Base-by-base conservation (phyloP, 1,284 basidiomycete species). In the Ganoderma meredithae region DNA sequence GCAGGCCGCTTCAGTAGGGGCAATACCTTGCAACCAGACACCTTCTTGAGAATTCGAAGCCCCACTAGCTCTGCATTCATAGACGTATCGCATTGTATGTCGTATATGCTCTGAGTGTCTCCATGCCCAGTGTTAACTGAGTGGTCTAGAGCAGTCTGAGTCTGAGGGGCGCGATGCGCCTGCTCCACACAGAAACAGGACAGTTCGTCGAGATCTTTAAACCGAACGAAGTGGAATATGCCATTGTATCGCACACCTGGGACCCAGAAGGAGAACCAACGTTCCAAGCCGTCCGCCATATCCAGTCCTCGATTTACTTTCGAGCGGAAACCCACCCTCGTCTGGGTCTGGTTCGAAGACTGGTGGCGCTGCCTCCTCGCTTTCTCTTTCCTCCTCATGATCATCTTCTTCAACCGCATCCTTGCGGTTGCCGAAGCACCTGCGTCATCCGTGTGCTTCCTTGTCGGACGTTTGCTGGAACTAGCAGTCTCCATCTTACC, bases 141-240 rank as follows among this genome's bases (percentile, higher is more conserved):
- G 47, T 22, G 47, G 22, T 22, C 31, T 12, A 52, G 47, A 52
- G 19, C 44, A 47, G 8, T 39, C 36, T 39, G 36, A 47, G 8
- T 39, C 36, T 39, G 36, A 39, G 47, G 25, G 1, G 1, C 31
- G 31, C 47, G 47, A 67, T 67, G 66, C 62, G 62, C 17, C 39
- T 67, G 47, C 62, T 67, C 19, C 39, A 60, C 40, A 67, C 66
- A 19, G 58, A 55, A 47, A 64, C 66, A 2, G 62, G 62, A 22
- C 19, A 12, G 3, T 64, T 67, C 40, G 59, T 63, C 12, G 62
- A 62, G 62, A 36, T 67, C 39, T 27, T 40, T 36, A 40, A 64
- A n/a, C 62, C 66, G 1, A 41, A 47, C 33, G 33, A 53, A 49
- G 58, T 55, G 56, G 43, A 58, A 5, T 55, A 55, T 33, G 31